Percentiles rank a stretch among this genome's conserved stretches.
Conservation (phyloP, 441 rosid species). For the Pelargonium australe region DNA sequence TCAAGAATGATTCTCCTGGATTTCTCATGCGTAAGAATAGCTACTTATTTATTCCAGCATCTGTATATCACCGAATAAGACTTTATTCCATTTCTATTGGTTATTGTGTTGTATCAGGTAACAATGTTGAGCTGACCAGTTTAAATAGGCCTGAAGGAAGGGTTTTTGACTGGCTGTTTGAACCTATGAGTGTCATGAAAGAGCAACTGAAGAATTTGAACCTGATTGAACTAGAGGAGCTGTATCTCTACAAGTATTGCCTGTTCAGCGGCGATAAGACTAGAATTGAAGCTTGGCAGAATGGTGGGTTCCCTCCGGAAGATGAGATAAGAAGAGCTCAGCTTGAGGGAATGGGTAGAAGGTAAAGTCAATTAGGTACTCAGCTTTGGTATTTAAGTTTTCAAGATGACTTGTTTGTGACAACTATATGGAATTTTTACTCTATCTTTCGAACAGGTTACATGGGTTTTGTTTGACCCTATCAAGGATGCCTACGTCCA, state of each 20-base stretch:
- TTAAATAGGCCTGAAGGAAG: conserved; percentile 26
- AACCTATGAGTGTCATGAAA: conserved; percentile 29
- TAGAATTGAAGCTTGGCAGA: conserved; percentile 17
- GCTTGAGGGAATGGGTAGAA: conserved; percentile 27
- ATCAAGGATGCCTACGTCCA: conserved; percentile 26
- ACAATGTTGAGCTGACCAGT: conserved; percentile 21
- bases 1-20: not conserved
- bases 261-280: conserved; percentile 11
- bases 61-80: too few species aligned
- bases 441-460: conserved; percentile 16
- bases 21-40: not conserved
- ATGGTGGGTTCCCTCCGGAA: conserved; percentile 18
- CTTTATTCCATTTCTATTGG: too few species aligned
- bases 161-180: conserved; percentile 26
- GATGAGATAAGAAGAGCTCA: conserved; percentile 23
- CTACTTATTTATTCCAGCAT: too few species aligned
- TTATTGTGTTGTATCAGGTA: conserved; percentile 6
- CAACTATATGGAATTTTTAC: not conserved
- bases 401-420: too few species aligned
- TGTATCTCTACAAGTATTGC: conserved; percentile 21
- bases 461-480: conserved; percentile 25
- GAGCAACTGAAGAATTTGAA: conserved; percentile 24
- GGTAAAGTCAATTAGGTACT: conserved; percentile 8
- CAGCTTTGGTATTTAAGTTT: too few species aligned
- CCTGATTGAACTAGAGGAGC: conserved; percentile 20